Conservation (phyloP, 306 rosid genomes). For the Castanea mollissima region DNA sequence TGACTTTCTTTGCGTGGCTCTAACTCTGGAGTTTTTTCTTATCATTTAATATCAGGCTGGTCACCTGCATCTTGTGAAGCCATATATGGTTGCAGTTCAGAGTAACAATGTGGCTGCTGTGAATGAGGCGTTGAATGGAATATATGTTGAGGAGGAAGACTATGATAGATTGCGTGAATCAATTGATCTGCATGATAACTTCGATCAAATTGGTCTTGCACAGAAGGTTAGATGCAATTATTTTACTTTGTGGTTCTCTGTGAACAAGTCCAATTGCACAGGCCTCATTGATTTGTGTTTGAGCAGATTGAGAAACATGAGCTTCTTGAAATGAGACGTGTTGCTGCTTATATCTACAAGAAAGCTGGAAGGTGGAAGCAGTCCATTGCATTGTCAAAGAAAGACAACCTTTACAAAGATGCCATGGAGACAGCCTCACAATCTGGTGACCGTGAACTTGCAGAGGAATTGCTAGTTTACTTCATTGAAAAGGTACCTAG, state of each 20-base stretch:
- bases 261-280: slow-evolving; percentile 11
- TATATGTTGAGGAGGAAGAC: slow-evolving; percentile 98
- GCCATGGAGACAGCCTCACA: slow-evolving; percentile 99
- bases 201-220: slow-evolving; percentile 98
- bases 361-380: slow-evolving; percentile 99
- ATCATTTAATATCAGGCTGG: slow-evolving; percentile 62
- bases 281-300: slow-evolving; percentile 26
- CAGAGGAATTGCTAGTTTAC: slow-evolving; percentile 92
- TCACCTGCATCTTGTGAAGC: slow-evolving; percentile 94
- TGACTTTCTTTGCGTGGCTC: neutral
- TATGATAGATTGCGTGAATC: slow-evolving; percentile 97
- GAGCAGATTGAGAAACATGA: slow-evolving; percentile 95
- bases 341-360: slow-evolving; percentile 97
- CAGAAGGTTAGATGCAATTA: slow-evolving; percentile 65
- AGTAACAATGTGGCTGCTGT: slow-evolving; percentile 98
- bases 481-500: slow-evolving; percentile 83
- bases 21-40: slow-evolving; percentile 15
- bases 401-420: slow-evolving; percentile 98
- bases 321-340: slow-evolving; percentile 99
- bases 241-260: slow-evolving; percentile 12
- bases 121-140: slow-evolving; percentile 95
- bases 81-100: slow-evolving; percentile 99
- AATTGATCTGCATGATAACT: slow-evolving; percentile 94
- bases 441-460: slow-evolving; percentile 98
- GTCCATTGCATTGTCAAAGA: slow-evolving; percentile 96